Percentiles rank a stretch among this genome's conserved stretches.
Conservation (phyloP, 2,329 filamentous ascomycete genomes). For the Sphaerulina vaccinii region DNA sequence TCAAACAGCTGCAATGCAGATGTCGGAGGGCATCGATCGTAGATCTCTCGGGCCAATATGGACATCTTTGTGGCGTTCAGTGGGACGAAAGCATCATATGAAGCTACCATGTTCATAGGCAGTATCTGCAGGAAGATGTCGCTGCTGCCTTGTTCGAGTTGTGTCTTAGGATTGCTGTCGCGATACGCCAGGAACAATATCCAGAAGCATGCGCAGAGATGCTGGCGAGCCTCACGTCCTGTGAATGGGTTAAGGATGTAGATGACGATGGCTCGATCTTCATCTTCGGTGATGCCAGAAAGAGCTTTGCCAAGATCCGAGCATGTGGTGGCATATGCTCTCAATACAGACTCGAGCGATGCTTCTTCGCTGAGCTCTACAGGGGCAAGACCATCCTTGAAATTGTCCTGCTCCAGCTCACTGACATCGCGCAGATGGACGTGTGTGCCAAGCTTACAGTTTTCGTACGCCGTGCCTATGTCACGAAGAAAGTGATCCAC, state of each 20-base stretch:
- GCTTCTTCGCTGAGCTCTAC: slow-evolving; percentile 25
- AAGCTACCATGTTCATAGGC: slow-evolving; percentile 66
- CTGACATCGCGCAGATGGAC: slow-evolving; percentile 51
- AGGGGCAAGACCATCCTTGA: slow-evolving; percentile 42
- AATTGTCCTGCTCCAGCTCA: slow-evolving; percentile 32
- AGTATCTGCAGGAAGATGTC: slow-evolving; percentile 78
- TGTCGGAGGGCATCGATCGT: slow-evolving; percentile 65
- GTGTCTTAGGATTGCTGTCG: slow-evolving; percentile 63
- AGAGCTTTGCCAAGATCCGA: slow-evolving; percentile 32
- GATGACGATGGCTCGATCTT: slow-evolving; percentile 59
- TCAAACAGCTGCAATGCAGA: slow-evolving; percentile 34
- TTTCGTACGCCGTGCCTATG: slow-evolving; percentile 70
- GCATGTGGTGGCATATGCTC: slow-evolving; percentile 28
- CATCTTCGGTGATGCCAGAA: slow-evolving; percentile 23
- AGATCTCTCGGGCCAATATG: slow-evolving; percentile 64
- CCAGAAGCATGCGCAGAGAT: slow-evolving; percentile 73
- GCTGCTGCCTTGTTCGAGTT: slow-evolving; percentile 44
- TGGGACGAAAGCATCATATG: slow-evolving; percentile 61
- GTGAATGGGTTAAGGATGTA: slow-evolving; percentile 70
- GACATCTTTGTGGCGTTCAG: slow-evolving; percentile 59
- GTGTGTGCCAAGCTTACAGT: slow-evolving; percentile 62
- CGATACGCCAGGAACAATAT: slow-evolving; percentile 67
- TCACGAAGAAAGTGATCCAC: slow-evolving; percentile 65
- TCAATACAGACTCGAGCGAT: slow-evolving; percentile 23
- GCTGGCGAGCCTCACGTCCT: slow-evolving; percentile 44